Evolutionary conservation across 345 rosid species (phyloP).

Genomic region (Eucalyptus melliodora): DNA sequence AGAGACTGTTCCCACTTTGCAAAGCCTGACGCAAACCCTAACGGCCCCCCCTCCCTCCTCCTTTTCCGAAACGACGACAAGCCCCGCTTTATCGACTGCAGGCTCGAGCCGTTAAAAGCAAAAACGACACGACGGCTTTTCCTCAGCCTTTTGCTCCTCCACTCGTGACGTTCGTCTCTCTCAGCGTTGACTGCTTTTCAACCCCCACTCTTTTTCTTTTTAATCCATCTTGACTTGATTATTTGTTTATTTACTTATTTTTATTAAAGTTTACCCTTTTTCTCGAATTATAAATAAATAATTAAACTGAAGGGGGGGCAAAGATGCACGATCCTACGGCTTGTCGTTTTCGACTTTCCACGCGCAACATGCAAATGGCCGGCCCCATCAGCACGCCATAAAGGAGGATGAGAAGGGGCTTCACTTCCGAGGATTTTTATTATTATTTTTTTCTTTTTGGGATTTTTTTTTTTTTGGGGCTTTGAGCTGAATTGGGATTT

Average conservation of each 20-base stretch:
- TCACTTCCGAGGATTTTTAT: neutral
- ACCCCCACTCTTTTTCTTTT: neutral
- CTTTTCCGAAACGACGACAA: neutral
- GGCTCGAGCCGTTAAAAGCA: conserved; percentile 5
- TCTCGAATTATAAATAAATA: neutral
- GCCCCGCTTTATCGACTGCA: neutral
- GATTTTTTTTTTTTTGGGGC: neutral
- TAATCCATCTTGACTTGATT: neutral
- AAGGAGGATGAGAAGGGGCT: neutral
- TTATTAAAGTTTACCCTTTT: neutral
- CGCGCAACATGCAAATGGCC: neutral
- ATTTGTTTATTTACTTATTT: neutral
- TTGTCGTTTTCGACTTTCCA: neutral
- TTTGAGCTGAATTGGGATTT: neutral
- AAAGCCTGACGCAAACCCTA: neutral
- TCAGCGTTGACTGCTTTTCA: conserved; percentile 2
- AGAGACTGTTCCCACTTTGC: neutral
- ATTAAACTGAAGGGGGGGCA: neutral
- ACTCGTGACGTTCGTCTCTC: neutral
- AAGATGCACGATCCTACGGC: neutral
- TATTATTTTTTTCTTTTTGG: neutral
- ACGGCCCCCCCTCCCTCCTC: neutral
- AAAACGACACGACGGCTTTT: conserved; percentile 25
- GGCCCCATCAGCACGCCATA: neutral
- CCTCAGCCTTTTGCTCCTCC: conserved; percentile 18